phyloP scores from a whole-genome alignment of 164 flowering plant genomes.

The Chimonanthus salicifolius region DNA sequence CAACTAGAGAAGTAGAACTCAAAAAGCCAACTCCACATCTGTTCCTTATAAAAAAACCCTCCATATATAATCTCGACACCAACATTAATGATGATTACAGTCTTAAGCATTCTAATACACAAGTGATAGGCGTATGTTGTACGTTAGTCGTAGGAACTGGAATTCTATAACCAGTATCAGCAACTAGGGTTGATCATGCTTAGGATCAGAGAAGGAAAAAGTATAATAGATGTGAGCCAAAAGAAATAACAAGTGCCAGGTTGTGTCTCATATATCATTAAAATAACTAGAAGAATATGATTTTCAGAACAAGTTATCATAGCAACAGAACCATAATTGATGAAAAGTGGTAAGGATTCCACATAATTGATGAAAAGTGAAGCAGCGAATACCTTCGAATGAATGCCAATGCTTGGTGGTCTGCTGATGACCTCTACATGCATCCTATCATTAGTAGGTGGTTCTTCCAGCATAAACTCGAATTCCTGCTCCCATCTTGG shows the following conservation, averaged over 20 bases:
- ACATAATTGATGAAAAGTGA: neutral
- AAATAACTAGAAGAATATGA: neutral
- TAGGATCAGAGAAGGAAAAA: neutral
- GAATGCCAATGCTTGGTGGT: slow-evolving; percentile 64
- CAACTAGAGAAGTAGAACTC: too few relatives aligned
- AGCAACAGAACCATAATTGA: neutral
- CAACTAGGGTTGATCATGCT: too few relatives aligned
- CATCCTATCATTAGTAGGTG: slow-evolving; percentile 56
- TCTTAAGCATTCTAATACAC: too few relatives aligned
- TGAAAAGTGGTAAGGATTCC: neutral
- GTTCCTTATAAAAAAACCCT: too few relatives aligned
- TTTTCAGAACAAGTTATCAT: neutral
- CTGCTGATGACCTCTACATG: slow-evolving; percentile 74
- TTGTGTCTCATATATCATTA: too few relatives aligned
- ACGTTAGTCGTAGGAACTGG: too few relatives aligned
- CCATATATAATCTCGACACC: too few relatives aligned
- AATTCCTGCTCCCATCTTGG: slow-evolving; percentile 93
- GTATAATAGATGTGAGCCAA: neutral
- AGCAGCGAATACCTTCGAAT: slow-evolving; percentile 56
- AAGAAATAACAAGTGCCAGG: neutral
- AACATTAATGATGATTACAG: too few relatives aligned
- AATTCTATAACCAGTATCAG: too few relatives aligned
- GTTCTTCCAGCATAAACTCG: slow-evolving; percentile 56
- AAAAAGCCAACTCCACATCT: too few relatives aligned
- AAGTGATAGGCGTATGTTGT: too few relatives aligned